These are phyloP conservation scores for Trifolium repens DNA, from an alignment of 306 rosid species.

Conservation along the genomic window DNA sequence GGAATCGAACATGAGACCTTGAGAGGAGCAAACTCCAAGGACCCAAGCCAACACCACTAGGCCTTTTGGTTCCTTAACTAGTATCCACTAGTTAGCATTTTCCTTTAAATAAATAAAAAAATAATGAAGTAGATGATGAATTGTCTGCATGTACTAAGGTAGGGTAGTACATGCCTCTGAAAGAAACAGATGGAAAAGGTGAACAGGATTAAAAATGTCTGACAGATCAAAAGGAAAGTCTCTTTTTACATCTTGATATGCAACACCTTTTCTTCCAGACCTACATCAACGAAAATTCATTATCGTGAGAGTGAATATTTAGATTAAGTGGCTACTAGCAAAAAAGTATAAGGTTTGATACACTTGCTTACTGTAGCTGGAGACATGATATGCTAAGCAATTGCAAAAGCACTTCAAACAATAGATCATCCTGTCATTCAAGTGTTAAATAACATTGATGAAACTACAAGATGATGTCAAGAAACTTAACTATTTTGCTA, in stretches of 20 bases:
- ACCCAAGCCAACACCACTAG: too few species aligned
- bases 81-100: too few species aligned
- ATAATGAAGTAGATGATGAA: constrained; percentile 20
- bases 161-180: constrained; percentile 58
- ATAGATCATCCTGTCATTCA: constrained; percentile 82
- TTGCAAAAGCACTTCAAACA: constrained; percentile 82
- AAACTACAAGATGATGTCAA: constrained; percentile 22
- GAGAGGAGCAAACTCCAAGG: too few species aligned
- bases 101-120: too few species aligned
- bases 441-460: constrained; percentile 23
- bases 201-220: constrained; percentile 71
- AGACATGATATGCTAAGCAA: constrained; percentile 56
- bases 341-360: constrained; percentile 36
- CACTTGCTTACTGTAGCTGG: constrained; percentile 62
- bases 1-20: too few species aligned
- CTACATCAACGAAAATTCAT: constrained; percentile 48
- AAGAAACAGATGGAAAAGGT: constrained; percentile 83
- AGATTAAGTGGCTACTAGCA: constrained; percentile 12
- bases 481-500: constrained; percentile 14
- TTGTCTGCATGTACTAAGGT: constrained; percentile 8
- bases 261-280: constrained; percentile 49
- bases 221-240: constrained; percentile 54
- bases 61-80: too few species aligned
- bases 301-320: constrained; percentile 29
- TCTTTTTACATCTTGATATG: constrained; percentile 50